These are phyloP conservation scores for Xylariales sp. DNA, from an alignment of 2,329 filamentous ascomycete genomes.

Conservation along the genomic window DNA sequence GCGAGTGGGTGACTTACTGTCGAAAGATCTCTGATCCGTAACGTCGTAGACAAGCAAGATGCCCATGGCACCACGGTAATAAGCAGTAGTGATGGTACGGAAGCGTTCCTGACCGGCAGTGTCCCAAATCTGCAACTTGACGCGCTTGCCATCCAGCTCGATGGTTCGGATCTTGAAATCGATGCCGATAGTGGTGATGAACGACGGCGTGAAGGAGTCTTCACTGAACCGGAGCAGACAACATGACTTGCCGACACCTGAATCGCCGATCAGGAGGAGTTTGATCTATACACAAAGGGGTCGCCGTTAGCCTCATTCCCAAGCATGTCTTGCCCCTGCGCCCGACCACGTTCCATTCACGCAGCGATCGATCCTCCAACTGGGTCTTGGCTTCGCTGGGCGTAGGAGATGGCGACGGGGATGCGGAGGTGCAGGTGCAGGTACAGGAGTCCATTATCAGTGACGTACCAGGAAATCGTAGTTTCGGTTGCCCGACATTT, in stretches of 20 bases:
- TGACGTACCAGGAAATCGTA: conserved; percentile 92
- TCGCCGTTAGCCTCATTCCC: too few species aligned
- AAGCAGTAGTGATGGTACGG: conserved; percentile 96
- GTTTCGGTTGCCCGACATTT: conserved; percentile 96
- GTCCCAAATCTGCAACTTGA: conserved; percentile 99
- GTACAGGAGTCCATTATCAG: too few species aligned
- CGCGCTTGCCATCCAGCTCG: conserved; percentile 96
- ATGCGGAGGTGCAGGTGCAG: too few species aligned
- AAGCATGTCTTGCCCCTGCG: too few species aligned
- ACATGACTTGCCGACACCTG: conserved; percentile 95
- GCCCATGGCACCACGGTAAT: conserved; percentile 98
- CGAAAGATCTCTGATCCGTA: conserved; percentile 91
- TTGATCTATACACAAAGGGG: conserved; percentile 90
- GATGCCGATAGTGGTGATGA: conserved; percentile 99
- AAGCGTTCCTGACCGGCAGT: conserved; percentile 98
- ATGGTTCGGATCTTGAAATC: conserved; percentile 99
- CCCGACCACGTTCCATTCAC: too few species aligned
- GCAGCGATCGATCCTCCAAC: too few species aligned
- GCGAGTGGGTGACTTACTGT: conserved; percentile 56
- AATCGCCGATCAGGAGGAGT: conserved; percentile 93
- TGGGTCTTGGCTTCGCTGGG: too few species aligned
- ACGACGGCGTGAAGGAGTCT: conserved; percentile 94
- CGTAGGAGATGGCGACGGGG: too few species aligned
- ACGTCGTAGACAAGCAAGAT: conserved; percentile 98
- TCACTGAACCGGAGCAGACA: conserved; percentile 95